Evolutionary conservation across 176 grass and related monocot species (phyloP), one percentile per base, ranked within the genome.

Genomic region (Coix lacrymajobi): DNA sequence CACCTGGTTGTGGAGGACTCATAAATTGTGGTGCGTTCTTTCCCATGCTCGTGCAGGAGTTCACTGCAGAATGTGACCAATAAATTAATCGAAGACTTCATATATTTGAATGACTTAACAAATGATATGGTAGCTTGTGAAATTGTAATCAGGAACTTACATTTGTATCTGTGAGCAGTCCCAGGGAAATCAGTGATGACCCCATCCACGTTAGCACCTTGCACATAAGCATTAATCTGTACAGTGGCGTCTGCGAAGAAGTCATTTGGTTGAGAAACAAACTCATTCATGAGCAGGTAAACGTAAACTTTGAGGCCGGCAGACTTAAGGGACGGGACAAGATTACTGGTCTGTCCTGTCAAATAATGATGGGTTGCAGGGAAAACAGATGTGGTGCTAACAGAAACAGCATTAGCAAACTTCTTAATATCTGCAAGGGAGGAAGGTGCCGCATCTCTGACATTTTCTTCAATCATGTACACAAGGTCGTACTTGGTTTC

Each of bases 131-230:
- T 71, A 49, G 14, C 41, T 14, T 9, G 15, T 28, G 25, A 68
- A 60, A 74, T 71, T 48, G 64, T 37, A 17, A 62, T 31, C 22
- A 5, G 69, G n/a, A 19, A 88, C 82, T 0, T 86, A 95, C 93
- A 69, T 85, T 87, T 97, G 83, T 94, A 97, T 81, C 83, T 77
- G 31, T 66, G 82, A 81, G 88, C 92, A 17, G 95, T 97, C 16
- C 41, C 77, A 19, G 92, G 92, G 80, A 89, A 97, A 76, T 97
- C 95, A 5, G 95, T 97, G 81, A 97, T 94, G 70, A 97, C 4
- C 6, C 95, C 90, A 24, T 97, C 95, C 60, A 94, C 95, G 15
- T 72, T 82, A 51, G 73, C 90, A 82, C 57, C 74, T 34, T 81
- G 31, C 41, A 92, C 83, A 40, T 89, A 91, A 1, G 88, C 46